phyloP scores from a whole-genome alignment of 202 grass and related monocot genomes.

The Carex sylvatica region DNA sequence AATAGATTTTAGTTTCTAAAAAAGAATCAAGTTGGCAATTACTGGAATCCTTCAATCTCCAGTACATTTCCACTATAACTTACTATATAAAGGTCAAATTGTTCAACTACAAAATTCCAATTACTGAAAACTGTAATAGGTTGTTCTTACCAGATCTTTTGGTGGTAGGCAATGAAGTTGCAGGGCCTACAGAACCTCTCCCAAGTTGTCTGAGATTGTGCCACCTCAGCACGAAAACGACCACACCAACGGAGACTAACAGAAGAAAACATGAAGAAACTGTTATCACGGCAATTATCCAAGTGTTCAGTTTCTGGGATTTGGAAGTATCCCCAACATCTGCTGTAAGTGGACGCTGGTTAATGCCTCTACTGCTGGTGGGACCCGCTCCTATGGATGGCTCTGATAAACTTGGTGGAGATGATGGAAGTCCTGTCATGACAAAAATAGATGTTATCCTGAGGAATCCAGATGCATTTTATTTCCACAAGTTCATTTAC shows the following conservation, averaged over 20 bases:
- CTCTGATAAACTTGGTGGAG: slow-evolving; percentile 46
- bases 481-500: background rate
- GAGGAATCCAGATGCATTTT: background rate
- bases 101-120: background rate
- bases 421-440: slow-evolving; percentile 56
- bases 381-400: slow-evolving; percentile 33
- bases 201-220: slow-evolving; percentile 37
- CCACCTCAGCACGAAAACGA: slow-evolving; percentile 56
- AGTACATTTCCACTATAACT: background rate
- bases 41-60: background rate
- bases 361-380: slow-evolving; percentile 35
- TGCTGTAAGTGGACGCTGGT: slow-evolving; percentile 60
- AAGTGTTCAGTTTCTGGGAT: slow-evolving; percentile 60
- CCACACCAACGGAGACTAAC: slow-evolving; percentile 43
- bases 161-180: slow-evolving; percentile 35
- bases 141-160: slow-evolving; percentile 62
- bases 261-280: slow-evolving; percentile 62
- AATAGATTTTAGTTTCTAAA: background rate
- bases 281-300: slow-evolving; percentile 59
- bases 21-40: background rate
- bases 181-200: slow-evolving; percentile 41
- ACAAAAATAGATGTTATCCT: slow-evolving; percentile 9
- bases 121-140: background rate
- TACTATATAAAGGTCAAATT: background rate
- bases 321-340: slow-evolving; percentile 30